Evolutionary conservation across 805 yeast species (phyloP).

Genomic region (Spathaspora hagerdaliae): DNA sequence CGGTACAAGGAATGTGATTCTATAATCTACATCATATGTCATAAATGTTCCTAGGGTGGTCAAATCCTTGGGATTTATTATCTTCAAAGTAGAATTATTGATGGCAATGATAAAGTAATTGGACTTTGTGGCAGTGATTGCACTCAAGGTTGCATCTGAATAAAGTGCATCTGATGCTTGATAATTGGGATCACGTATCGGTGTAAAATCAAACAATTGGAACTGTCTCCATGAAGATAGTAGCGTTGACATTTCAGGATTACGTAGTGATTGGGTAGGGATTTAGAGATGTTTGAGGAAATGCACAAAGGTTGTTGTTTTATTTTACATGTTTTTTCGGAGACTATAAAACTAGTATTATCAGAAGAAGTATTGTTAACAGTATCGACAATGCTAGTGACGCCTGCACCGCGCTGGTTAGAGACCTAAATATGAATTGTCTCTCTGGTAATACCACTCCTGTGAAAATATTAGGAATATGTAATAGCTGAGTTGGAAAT

Average conservation of each 20-base stretch:
- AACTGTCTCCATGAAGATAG: slow-evolving; percentile 66
- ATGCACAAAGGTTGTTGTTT: too few relatives aligned
- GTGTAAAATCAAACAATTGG: slow-evolving; percentile 78
- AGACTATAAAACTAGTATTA: background rate
- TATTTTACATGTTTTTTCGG: too few relatives aligned
- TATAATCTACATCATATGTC: slow-evolving; percentile 65
- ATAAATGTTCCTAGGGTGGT: slow-evolving; percentile 46
- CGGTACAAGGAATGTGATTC: slow-evolving; percentile 53
- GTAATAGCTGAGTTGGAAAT: background rate
- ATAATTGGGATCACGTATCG: slow-evolving; percentile 78
- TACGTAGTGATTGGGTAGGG: too few relatives aligned
- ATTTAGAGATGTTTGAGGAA: background rate
- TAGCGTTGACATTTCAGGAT: slow-evolving; percentile 5
- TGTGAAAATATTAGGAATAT: slow-evolving; percentile 1
- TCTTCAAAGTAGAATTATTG: slow-evolving; percentile 47
- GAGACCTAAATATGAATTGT: slow-evolving; percentile 2
- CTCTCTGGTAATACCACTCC: slow-evolving; percentile 6
- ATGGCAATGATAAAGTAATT: slow-evolving; percentile 56
- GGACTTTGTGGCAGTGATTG: slow-evolving; percentile 55
- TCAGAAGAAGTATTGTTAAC: background rate
- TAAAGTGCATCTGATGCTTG: slow-evolving; percentile 62
- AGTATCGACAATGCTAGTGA: background rate
- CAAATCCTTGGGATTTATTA: slow-evolving; percentile 48
- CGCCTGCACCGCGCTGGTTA: background rate
- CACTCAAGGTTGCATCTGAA: slow-evolving; percentile 71